Conservation (phyloP, 129 eudicot species). For the Gnaphalium uliginosum region DNA sequence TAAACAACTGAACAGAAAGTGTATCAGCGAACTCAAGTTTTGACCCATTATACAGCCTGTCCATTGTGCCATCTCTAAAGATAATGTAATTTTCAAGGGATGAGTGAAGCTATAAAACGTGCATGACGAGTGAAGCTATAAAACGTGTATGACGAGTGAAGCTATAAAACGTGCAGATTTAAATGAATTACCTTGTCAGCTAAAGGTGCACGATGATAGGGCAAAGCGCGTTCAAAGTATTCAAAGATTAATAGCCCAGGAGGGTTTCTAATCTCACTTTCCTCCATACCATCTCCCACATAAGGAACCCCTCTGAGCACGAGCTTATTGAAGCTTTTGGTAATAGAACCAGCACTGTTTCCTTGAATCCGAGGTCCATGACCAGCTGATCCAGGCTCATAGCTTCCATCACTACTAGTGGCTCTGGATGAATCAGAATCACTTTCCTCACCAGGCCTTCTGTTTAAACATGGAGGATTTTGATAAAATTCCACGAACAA, state of each 20-base stretch:
- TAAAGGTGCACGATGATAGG: slow-evolving; percentile 84
- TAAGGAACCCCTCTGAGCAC: slow-evolving; percentile 32
- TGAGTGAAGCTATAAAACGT: no score
- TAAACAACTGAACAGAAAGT: neutral
- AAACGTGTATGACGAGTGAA: neutral
- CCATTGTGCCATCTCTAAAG: no score
- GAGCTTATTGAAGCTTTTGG: slow-evolving; percentile 39
- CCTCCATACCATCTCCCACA: slow-evolving; percentile 45
- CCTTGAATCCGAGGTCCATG: slow-evolving; percentile 37
- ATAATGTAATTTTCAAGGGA: neutral
- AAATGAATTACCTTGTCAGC: slow-evolving; percentile 68
- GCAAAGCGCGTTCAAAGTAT: slow-evolving; percentile 73
- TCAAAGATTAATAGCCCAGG: slow-evolving; percentile 73
- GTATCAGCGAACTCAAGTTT: neutral
- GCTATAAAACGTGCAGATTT: slow-evolving; percentile 3
- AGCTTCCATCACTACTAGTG: slow-evolving; percentile 67
- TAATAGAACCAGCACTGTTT: slow-evolving; percentile 27
- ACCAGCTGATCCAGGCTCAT: slow-evolving; percentile 33
- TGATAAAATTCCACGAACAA: neutral
- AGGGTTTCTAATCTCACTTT: slow-evolving; percentile 62
- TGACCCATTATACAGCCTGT: no score
- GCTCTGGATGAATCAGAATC: slow-evolving; percentile 83
- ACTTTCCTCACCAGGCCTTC: slow-evolving; percentile 79
- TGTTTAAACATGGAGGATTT: slow-evolving; percentile 24
- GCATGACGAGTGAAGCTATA: neutral